Evolutionary conservation across 23 red algal genomes (phyloP).

Genomic region (Chondrus crispus): DNA sequence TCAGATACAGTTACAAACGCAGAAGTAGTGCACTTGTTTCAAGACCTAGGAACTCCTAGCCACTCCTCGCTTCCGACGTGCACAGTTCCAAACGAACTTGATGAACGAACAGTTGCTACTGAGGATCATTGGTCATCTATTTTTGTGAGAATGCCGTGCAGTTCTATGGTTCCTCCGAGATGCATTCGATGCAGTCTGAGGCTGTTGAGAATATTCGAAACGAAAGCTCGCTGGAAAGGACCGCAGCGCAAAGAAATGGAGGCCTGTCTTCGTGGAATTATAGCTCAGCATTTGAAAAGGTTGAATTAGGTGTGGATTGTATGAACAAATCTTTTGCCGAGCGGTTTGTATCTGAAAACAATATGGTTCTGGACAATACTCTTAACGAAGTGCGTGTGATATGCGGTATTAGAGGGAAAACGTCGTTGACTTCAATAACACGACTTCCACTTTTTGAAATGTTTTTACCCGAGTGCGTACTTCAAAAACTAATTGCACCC

Average conservation of each 20-base stretch:
- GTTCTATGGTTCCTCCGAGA: neutral
- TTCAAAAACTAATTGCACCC: neutral
- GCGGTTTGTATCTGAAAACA: neutral
- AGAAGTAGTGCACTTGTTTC: too few relatives aligned
- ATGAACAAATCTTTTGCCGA: neutral
- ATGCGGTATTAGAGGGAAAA: neutral
- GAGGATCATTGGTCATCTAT: neutral
- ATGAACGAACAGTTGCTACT: neutral
- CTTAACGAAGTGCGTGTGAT: neutral
- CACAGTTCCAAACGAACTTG: neutral
- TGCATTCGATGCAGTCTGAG: neutral
- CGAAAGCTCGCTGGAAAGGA: neutral
- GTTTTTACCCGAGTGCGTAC: neutral
- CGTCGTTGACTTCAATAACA: neutral
- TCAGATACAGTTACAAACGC: too few relatives aligned
- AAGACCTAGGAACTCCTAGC: too few relatives aligned
- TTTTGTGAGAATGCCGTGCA: neutral
- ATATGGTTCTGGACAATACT: neutral
- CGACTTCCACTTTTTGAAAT: neutral
- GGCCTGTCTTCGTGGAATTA: constrained; percentile 23
- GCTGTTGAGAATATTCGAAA: neutral
- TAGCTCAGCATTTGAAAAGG: neutral
- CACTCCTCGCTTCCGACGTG: too few relatives aligned
- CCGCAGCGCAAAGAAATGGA: neutral
- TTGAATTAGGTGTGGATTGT: neutral